Evolutionary conservation across 1,284 basidiomycete species (phyloP).

Genomic region (Caloboletus inedulis): DNA sequence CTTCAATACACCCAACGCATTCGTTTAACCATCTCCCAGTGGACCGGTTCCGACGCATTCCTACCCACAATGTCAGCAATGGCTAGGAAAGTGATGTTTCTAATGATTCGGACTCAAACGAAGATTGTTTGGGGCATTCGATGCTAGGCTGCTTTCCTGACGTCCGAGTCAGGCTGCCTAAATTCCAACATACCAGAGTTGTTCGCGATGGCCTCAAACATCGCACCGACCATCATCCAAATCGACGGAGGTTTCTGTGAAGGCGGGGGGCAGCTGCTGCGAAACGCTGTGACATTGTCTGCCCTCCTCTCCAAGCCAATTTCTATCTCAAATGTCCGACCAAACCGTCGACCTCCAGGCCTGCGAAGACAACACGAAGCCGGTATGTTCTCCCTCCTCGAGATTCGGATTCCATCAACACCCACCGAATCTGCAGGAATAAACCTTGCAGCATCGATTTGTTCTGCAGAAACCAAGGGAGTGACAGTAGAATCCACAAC

Average conservation of each 20-base stretch:
- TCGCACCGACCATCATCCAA: slow-evolving; percentile 11
- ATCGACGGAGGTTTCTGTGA: slow-evolving; percentile 48
- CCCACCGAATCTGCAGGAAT: slow-evolving; percentile 43
- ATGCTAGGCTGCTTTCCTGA: neutral
- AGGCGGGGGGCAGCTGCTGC: slow-evolving; percentile 71
- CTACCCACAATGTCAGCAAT: neutral
- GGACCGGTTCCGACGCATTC: too few relatives aligned
- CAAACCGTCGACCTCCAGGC: slow-evolving; percentile 53
- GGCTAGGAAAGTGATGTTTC: neutral
- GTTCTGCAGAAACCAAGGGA: slow-evolving; percentile 49
- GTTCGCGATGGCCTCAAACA: slow-evolving; percentile 13
- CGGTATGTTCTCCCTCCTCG: slow-evolving; percentile 38
- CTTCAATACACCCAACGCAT: too few relatives aligned
- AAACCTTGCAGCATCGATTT: slow-evolving; percentile 57
- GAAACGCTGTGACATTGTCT: slow-evolving; percentile 61
- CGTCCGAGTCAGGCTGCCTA: neutral
- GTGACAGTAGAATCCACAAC: slow-evolving; percentile 47
- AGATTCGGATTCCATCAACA: neutral
- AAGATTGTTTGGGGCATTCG: neutral
- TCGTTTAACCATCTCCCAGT: too few relatives aligned
- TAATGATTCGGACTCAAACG: neutral
- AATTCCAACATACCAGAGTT: neutral
- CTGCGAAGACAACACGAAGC: slow-evolving; percentile 67
- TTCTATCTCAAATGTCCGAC: slow-evolving; percentile 57
- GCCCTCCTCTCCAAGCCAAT: slow-evolving; percentile 57